Conservation (phyloP, 768 basidiomycete genomes). For the Gymnopilus junonius region DNA sequence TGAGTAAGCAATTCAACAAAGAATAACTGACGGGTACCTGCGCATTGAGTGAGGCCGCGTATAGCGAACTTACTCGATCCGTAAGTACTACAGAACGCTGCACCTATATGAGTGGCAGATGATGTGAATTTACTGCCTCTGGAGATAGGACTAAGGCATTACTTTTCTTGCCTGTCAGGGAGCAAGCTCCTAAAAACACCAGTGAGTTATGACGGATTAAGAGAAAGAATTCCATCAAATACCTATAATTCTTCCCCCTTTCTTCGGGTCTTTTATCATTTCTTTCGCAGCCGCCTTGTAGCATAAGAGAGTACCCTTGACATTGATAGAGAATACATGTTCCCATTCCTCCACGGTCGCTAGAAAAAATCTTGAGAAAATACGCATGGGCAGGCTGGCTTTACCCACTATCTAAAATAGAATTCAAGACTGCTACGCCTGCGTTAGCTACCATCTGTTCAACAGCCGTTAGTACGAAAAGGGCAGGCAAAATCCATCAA, state of each 20-base stretch:
- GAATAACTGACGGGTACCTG: conserved; percentile 27
- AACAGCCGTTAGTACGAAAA: neutral
- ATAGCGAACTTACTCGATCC: conserved; percentile 41
- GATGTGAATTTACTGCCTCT: too few relatives aligned
- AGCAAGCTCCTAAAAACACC: too few relatives aligned
- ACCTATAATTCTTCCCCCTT: conserved; percentile 60
- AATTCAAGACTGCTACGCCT: conserved; percentile 30
- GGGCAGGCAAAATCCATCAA: neutral
- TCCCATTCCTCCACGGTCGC: conserved; percentile 45
- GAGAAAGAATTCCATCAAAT: too few relatives aligned
- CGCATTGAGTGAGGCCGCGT: conserved; percentile 39
- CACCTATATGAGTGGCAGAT: too few relatives aligned
- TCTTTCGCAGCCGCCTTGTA: conserved; percentile 66
- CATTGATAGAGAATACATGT: conserved; percentile 51
- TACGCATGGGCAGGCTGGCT: neutral
- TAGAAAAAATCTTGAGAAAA: conserved; percentile 9
- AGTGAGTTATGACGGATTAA: too few relatives aligned
- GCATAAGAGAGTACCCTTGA: conserved; percentile 61
- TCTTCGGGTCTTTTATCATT: conserved; percentile 61
- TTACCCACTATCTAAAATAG: conserved; percentile 29
- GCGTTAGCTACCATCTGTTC: conserved; percentile 51
- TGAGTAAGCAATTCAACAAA: neutral
- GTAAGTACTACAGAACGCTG: conserved; percentile 32
- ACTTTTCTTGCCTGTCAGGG: too few relatives aligned
- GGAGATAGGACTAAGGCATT: too few relatives aligned